Evolutionary conservation across 306 rosid genomes (phyloP), one percentile per base, ranked within the genome.

Genomic region (Lathyrus aphaca): DNA sequence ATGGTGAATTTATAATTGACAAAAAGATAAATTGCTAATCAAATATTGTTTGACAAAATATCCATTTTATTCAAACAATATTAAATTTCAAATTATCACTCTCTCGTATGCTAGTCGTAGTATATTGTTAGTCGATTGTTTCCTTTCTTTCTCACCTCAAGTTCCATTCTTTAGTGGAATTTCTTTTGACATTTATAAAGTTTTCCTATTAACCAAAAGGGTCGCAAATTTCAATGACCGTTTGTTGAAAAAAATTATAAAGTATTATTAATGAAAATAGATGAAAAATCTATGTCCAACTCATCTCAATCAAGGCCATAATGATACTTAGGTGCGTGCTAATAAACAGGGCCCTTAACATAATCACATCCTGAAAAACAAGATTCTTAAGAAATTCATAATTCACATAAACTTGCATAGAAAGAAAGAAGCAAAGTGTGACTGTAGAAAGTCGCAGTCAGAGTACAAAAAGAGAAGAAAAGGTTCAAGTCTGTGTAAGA

Each of bases 401-500:
- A 35, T 35, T 35, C 39, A 35, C 39, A 1, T 35, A 35, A 42
- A 42, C 46, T 12, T 11, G 46, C 5, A 11, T 42, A 55, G 59
- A 19, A 35, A 18, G 43, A 74, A 57, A 50, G 68, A 58, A 35
- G 39, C 10, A 35, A 35, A 55, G 82, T 73, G 79, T 73, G 76
- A 66, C 3, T 38, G 79, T 68, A 45, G 43, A 79, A 79, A 73
- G 79, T 73, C 62, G 1, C 2, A 21, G 82, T 67, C 79, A 79
- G 72, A 25, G 79, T 61, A 53, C 72, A 62, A 74, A 79, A 62
- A 40, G 45, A 57, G 35, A 43, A 53, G 5, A 44, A 35, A 74
- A 56, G 61, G 23, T 29, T 42, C 17, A 32, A 68, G 76, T 74
- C 64, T 53, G 72, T 29, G 17, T 27, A 14, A 62, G 69, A 68